Evolutionary conservation across 768 basidiomycete species (phyloP).

Genomic region (Tricholoma saponaceum): DNA sequence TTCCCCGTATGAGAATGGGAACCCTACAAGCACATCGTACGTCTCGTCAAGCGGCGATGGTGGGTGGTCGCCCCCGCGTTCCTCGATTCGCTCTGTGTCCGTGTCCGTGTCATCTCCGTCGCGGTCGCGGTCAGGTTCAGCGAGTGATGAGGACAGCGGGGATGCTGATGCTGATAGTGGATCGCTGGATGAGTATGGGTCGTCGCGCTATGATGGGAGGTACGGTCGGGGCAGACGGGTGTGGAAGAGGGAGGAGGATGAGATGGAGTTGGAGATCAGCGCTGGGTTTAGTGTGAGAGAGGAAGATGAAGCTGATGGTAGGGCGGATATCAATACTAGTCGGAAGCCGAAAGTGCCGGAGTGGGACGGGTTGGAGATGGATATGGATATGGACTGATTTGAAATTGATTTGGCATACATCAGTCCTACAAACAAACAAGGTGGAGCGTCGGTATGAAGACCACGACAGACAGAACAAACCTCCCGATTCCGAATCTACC

Average conservation of each 20-base stretch:
- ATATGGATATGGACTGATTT: slow-evolving; percentile 62
- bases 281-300: slow-evolving; percentile 38
- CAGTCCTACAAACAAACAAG: neutral
- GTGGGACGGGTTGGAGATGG: slow-evolving; percentile 71
- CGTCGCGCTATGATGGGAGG: slow-evolving; percentile 14
- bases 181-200: slow-evolving; percentile 7
- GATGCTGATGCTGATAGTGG: slow-evolving; percentile 22
- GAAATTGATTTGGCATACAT: neutral
- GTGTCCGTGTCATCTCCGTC: slow-evolving; percentile 30
- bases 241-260: slow-evolving; percentile 43
- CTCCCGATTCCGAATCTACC: neutral
- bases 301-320: slow-evolving; percentile 42
- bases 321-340: slow-evolving; percentile 13
- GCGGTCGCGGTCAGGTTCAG: slow-evolving; percentile 27
- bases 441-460: neutral
- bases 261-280: slow-evolving; percentile 38
- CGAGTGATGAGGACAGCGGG: slow-evolving; percentile 29
- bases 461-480: neutral
- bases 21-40: slow-evolving; percentile 7
- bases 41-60: slow-evolving; percentile 19
- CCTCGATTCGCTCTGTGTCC: slow-evolving; percentile 44
- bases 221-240: slow-evolving; percentile 19
- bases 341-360: slow-evolving; percentile 23
- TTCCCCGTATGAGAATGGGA: slow-evolving; percentile 16
- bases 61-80: slow-evolving; percentile 54